Percentiles rank a stretch among this genome's conserved stretches.
phyloP scores from a whole-genome alignment of 2,329 filamentous ascomycete genomes.

The Talaromyces verruculosus region DNA sequence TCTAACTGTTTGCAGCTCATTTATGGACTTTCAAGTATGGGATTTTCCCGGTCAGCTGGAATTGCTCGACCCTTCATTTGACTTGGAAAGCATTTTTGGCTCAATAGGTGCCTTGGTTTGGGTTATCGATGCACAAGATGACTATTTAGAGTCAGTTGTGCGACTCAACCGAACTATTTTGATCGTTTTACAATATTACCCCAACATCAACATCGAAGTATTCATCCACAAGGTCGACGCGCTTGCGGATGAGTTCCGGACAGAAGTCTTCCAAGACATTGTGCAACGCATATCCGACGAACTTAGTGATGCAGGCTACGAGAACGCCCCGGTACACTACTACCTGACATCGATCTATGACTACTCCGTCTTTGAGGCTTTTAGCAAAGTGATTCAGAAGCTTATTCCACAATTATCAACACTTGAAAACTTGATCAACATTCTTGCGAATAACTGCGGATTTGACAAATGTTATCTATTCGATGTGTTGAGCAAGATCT shows the following conservation, averaged over 20 bases:
- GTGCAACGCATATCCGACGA: slow-evolving; percentile 96
- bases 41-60: slow-evolving; percentile 95
- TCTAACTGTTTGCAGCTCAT: slow-evolving; percentile 63
- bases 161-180: slow-evolving; percentile 86
- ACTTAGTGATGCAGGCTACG: slow-evolving; percentile 86
- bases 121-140: slow-evolving; percentile 98
- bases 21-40: slow-evolving; percentile 99
- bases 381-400: slow-evolving; percentile 97
- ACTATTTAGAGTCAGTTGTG: slow-evolving; percentile 88
- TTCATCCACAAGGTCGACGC: slow-evolving; percentile 99
- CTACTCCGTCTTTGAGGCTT: slow-evolving; percentile 96
- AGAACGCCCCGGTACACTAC: slow-evolving; percentile 90
- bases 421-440: slow-evolving; percentile 90
- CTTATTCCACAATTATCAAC: slow-evolving; percentile 90
- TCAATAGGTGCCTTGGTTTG: slow-evolving; percentile 93
- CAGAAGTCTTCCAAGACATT: slow-evolving; percentile 94
- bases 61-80: slow-evolving; percentile 84
- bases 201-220: slow-evolving; percentile 93
- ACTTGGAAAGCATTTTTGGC: slow-evolving; percentile 90
- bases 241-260: slow-evolving; percentile 93
- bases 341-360: slow-evolving; percentile 98
- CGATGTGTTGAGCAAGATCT: slow-evolving; percentile 96
- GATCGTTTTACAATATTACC: slow-evolving; percentile 82
- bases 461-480: slow-evolving; percentile 99
- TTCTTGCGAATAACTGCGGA: slow-evolving; percentile 85